Evolutionary conservation across 768 basidiomycete species (phyloP).

Genomic region (Infundibulicybe gibba): DNA sequence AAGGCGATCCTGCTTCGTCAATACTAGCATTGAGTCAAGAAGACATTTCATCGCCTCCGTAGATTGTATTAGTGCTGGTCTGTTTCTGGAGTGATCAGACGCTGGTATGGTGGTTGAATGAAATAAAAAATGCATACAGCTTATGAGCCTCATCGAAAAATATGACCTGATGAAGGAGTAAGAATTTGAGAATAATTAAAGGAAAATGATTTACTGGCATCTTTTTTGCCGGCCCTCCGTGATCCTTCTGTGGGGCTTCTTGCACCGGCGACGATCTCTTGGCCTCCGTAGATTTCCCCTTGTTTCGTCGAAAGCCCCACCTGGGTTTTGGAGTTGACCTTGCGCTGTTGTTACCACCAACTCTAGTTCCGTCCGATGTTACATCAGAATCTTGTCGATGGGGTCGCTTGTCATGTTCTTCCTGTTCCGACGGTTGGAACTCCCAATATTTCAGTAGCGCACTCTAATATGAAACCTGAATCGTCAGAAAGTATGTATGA

Average conservation of each 20-base stretch:
- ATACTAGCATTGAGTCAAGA: constrained; percentile 80
- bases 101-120: background rate
- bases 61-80: constrained; percentile 73
- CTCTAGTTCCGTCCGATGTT: constrained; percentile 40
- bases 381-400: constrained; percentile 24
- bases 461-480: constrained; percentile 33
- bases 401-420: constrained; percentile 17
- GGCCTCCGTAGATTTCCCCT: constrained; percentile 23
- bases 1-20: constrained; percentile 85
- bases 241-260: constrained; percentile 24
- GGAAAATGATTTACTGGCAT: constrained; percentile 14
- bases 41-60: constrained; percentile 80
- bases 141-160: constrained; percentile 89
- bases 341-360: constrained; percentile 26
- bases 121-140: constrained; percentile 52
- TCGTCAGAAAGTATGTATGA: background rate
- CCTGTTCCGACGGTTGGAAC: constrained; percentile 45
- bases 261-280: constrained; percentile 8
- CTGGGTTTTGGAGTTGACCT: constrained; percentile 17
- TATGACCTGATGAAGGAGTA: constrained; percentile 36
- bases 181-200: background rate
- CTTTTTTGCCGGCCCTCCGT: constrained; percentile 48
- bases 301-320: constrained; percentile 27
- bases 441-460: constrained; percentile 72
- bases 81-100: constrained; percentile 21